Evolutionary conservation across 768 basidiomycete genomes (phyloP), one percentile per base, ranked within the genome.

Genomic region (Trametes cubensis): DNA sequence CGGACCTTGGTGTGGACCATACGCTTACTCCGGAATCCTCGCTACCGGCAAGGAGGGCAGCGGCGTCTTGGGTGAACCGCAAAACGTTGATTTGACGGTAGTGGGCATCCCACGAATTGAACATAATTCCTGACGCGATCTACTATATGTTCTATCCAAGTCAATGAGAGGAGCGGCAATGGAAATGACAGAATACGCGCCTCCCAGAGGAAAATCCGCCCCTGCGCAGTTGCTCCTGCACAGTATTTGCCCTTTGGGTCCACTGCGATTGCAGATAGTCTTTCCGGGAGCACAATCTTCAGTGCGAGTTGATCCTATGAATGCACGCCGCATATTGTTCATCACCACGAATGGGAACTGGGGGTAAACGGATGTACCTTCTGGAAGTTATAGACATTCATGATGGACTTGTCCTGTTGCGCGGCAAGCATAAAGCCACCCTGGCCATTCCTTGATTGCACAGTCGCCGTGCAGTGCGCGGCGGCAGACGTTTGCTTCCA

Each of bases 201-300:
- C 90, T 98, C 95, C 97, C 97, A 99, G 1, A 99, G 76, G 71
- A 95, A 95, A 68, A 98, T 84, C 55, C 95, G 85, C 30, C 97
- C 97, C 69, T 90, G 88, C 4, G 83, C 74, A 0, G 94, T 95
- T 34, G 95, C 97, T 25, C 90, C 95, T 0, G 92, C 95, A 68
- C 92, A 94, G 67, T 87, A 90, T 39, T 78, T 75, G 4, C 94
- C 95, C 48, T 78, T 79, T 18, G 79, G 79, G 73, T 95, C 92
- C 7, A 93, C 71, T 6, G 89, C 80, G 41, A 97, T 82, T 67
- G 91, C 94, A 25, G 87, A 83, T 47, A 98, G 76, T 72, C 91
- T 94, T 75, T 98, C 96, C 0, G 96, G 94, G 0, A 98, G 79
- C 13, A 97, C 87, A 30, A 95, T 82, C 74, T 94, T 94, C 45